phyloP scores from a whole-genome alignment of 2,329 filamentous ascomycete genomes.

The Colletotrichum sp. region DNA sequence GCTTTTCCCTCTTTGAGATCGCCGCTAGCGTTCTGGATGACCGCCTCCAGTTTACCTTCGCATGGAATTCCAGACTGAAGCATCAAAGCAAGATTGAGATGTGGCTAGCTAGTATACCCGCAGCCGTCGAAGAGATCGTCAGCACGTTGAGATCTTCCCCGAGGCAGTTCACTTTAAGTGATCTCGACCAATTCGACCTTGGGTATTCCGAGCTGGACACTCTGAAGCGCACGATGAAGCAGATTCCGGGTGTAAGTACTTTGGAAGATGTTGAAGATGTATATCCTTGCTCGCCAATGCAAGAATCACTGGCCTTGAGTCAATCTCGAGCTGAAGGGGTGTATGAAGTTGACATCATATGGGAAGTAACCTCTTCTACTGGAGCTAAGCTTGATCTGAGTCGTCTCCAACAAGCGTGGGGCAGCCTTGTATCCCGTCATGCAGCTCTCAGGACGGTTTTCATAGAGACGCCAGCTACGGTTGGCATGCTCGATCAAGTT shows the following conservation, averaged over 20 bases:
- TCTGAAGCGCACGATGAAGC: neutral
- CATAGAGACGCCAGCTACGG: constrained; percentile 29
- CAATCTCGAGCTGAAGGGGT: constrained; percentile 28
- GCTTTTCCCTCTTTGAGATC: neutral
- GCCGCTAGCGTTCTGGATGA: neutral
- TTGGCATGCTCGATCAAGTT: constrained; percentile 28
- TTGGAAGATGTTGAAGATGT: constrained; percentile 32
- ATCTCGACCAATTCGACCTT: neutral
- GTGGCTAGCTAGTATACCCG: neutral
- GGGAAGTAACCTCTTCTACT: constrained; percentile 18
- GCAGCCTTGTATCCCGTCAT: constrained; percentile 31
- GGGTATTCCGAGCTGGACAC: neutral
- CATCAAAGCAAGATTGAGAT: neutral
- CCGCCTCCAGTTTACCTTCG: neutral
- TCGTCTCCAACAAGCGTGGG: constrained; percentile 25
- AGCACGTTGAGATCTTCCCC: neutral
- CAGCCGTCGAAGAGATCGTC: neutral
- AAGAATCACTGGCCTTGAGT: constrained; percentile 40
- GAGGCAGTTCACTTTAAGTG: neutral
- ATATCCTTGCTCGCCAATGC: constrained; percentile 42
- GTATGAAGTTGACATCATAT: constrained; percentile 26
- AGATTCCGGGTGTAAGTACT: neutral
- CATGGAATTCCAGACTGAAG: neutral
- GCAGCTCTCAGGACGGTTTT: constrained; percentile 36
- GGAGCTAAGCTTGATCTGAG: constrained; percentile 17